These are phyloP conservation scores for Xylariaceae sp. DNA, from an alignment of 2,329 filamentous ascomycete species.

Conservation along the genomic window DNA sequence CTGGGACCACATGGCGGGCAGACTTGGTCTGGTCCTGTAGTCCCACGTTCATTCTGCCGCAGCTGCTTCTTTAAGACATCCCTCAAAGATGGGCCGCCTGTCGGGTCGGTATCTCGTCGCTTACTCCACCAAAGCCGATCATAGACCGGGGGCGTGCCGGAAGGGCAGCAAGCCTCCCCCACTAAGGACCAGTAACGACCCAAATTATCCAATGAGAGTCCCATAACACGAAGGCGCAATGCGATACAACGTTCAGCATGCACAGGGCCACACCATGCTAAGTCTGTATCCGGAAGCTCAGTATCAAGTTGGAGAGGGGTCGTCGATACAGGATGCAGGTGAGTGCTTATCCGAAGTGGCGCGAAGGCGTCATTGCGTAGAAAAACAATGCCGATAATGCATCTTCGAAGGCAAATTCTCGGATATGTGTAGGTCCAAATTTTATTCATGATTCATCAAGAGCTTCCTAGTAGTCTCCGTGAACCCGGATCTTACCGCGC, in stretches of 20 bases:
- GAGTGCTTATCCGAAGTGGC: neutral
- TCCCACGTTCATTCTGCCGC: no score
- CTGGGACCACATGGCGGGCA: conserved; percentile 12
- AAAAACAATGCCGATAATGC: no score
- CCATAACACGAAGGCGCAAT: neutral
- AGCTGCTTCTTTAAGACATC: no score
- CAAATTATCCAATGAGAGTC: conserved; percentile 10
- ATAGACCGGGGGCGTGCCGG: conserved; percentile 4
- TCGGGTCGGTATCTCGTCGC: conserved; percentile 2
- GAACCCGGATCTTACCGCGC: no score
- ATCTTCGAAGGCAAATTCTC: no score
- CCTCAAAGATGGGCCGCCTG: neutral
- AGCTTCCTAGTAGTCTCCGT: no score
- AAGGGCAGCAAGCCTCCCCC: conserved; percentile 9
- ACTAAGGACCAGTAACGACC: conserved; percentile 2
- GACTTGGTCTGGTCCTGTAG: neutral
- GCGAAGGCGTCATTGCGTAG: neutral
- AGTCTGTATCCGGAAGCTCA: conserved; percentile 14
- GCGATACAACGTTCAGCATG: conserved; percentile 5
- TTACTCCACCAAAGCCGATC: conserved; percentile 1
- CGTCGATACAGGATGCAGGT: neutral
- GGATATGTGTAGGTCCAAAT: no score
- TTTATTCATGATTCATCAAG: no score
- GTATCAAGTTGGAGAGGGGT: conserved; percentile 4
- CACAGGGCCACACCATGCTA: conserved; percentile 2